Conservation (phyloP, 441 rosid species). For the Gossypium trilobum region DNA sequence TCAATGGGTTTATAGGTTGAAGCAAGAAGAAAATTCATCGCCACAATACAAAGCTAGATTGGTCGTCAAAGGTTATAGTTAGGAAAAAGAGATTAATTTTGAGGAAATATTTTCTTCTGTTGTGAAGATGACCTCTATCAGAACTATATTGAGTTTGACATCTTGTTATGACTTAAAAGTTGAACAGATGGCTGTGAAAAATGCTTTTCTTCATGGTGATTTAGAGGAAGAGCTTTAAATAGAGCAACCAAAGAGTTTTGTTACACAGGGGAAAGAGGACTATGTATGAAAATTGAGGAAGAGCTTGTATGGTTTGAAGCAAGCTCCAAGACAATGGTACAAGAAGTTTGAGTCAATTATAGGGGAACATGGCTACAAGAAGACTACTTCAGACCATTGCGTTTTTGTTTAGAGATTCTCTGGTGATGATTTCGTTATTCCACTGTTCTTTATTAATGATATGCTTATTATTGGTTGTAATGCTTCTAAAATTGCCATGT, state of each 20-base stretch:
- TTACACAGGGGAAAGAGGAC: background rate
- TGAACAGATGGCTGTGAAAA: background rate
- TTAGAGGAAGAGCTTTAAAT: background rate
- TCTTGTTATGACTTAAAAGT: background rate
- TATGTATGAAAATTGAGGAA: background rate
- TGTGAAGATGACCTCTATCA: background rate
- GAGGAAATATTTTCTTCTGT: background rate
- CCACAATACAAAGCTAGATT: background rate
- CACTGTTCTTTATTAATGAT: background rate
- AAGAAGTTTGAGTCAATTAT: too few species aligned
- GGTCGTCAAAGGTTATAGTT: too few species aligned
- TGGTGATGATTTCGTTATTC: background rate
- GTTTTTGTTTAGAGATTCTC: background rate
- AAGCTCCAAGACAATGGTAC: background rate
- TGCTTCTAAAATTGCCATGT: background rate
- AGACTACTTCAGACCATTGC: background rate
- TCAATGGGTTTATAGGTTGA: background rate
- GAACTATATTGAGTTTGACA: background rate
- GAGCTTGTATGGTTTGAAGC: background rate
- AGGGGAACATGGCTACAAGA: background rate
- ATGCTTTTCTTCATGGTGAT: background rate
- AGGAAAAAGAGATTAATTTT: background rate
- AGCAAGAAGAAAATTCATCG: background rate
- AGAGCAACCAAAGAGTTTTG: background rate
- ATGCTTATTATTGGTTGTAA: background rate